phyloP scores from a whole-genome alignment of 2,329 filamentous ascomycete genomes.

The Arthrobotrys megalospora region DNA sequence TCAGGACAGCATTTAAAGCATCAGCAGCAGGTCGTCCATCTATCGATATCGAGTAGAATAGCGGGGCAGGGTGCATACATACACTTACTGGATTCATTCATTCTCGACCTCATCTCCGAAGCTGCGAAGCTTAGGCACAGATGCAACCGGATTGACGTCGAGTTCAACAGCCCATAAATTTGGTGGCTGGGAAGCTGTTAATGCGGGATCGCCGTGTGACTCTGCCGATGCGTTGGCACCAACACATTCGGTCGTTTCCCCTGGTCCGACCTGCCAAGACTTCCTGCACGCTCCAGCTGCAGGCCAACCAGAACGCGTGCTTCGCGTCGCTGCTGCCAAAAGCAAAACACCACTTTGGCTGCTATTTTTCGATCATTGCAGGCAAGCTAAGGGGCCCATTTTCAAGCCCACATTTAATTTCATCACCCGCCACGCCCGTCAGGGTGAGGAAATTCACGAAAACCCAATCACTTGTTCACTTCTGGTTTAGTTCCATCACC shows the following conservation, averaged over 20 bases:
- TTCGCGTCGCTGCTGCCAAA: constrained; percentile 38
- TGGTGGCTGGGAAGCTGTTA: constrained; percentile 32
- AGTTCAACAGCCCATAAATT: constrained; percentile 8
- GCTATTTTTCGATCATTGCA: constrained; percentile 18
- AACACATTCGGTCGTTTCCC: constrained; percentile 55
- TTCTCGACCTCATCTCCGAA: constrained; percentile 40
- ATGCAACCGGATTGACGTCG: constrained; percentile 6
- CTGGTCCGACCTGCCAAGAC: constrained; percentile 29
- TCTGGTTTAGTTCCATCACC: constrained; percentile 18
- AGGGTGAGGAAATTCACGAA: constrained; percentile 43
- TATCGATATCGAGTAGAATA: constrained; percentile 42
- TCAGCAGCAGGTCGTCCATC: background rate
- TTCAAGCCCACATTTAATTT: constrained; percentile 29
- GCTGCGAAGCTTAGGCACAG: background rate
- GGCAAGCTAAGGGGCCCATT: background rate
- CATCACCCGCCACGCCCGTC: constrained; percentile 39
- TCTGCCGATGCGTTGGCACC: constrained; percentile 56
- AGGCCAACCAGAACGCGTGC: constrained; percentile 34
- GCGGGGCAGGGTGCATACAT: constrained; percentile 44
- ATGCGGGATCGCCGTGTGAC: constrained; percentile 50
- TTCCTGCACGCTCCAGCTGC: constrained; percentile 25
- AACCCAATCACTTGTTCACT: constrained; percentile 46
- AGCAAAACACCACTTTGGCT: constrained; percentile 41
- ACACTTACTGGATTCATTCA: constrained; percentile 5
- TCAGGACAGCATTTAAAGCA: constrained; percentile 18